A percentile compares a stretch with the other conserved stretches of the same genome.
phyloP scores from a whole-genome alignment of 2,329 filamentous ascomycete species.

The Talaromyces rugulosus region DNA sequence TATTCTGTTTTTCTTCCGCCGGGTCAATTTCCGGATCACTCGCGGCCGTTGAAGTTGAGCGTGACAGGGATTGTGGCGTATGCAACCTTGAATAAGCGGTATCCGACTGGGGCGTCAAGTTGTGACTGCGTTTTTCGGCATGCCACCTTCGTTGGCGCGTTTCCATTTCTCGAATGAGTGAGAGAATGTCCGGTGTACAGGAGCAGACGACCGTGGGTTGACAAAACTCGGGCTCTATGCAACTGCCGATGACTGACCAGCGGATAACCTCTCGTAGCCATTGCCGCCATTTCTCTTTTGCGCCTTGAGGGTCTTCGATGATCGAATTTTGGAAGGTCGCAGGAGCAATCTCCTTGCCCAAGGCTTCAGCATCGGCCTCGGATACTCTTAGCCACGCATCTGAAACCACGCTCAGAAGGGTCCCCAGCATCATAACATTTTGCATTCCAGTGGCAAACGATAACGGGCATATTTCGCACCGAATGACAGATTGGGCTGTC shows the following conservation, averaged over 20 bases:
- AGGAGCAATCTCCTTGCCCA: slow-evolving; percentile 33
- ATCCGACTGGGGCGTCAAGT: background rate
- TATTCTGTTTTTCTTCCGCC: slow-evolving; percentile 7
- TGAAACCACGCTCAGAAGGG: slow-evolving; percentile 41
- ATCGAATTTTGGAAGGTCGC: slow-evolving; percentile 23
- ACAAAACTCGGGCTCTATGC: slow-evolving; percentile 19
- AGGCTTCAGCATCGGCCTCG: slow-evolving; percentile 29
- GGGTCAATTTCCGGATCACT: background rate
- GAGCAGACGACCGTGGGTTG: slow-evolving; percentile 22
- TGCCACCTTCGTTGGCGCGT: slow-evolving; percentile 42
- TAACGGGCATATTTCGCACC: slow-evolving; percentile 39
- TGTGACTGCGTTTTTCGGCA: slow-evolving; percentile 14
- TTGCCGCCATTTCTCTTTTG: slow-evolving; percentile 28
- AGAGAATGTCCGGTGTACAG: slow-evolving; percentile 31
- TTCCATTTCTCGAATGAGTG: slow-evolving; percentile 38
- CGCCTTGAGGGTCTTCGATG: slow-evolving; percentile 21
- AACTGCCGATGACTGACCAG: slow-evolving; percentile 31
- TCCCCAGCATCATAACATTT: slow-evolving; percentile 45
- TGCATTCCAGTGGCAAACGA: slow-evolving; percentile 39
- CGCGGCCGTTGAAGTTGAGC: background rate
- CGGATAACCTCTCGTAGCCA: slow-evolving; percentile 38
- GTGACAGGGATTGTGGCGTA: background rate
- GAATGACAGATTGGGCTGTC: slow-evolving; percentile 39
- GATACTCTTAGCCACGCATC: slow-evolving; percentile 42
- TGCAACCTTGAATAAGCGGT: background rate